phyloP scores from a whole-genome alignment of 345 rosid species.

The Garcia nutans region DNA sequence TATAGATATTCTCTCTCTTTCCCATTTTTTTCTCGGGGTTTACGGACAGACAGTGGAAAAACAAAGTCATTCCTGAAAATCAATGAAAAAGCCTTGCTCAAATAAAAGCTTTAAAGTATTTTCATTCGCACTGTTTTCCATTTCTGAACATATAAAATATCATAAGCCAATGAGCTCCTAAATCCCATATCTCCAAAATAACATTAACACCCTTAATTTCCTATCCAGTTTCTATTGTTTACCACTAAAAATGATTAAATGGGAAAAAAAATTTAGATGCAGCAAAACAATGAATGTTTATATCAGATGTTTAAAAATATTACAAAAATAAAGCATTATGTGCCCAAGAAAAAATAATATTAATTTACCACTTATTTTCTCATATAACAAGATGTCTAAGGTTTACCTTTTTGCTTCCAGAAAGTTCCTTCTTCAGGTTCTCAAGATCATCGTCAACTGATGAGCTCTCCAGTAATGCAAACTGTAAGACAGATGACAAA shows the following conservation, averaged over 20 bases:
- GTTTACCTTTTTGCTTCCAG: slow-evolving; percentile 58
- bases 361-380: neutral
- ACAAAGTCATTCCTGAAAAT: neutral
- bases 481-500: slow-evolving; percentile 37
- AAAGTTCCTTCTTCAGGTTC: slow-evolving; percentile 57
- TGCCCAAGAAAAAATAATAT: neutral
- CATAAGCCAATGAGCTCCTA: no score
- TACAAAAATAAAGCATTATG: neutral
- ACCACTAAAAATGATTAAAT: neutral
- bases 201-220: neutral
- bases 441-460: slow-evolving; percentile 77
- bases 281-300: neutral
- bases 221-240: neutral
- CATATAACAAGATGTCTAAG: slow-evolving; percentile 1
- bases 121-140: neutral
- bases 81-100: neutral
- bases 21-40: neutral
- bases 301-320: neutral
- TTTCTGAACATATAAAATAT: neutral
- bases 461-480: slow-evolving; percentile 64
- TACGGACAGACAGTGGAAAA: neutral
- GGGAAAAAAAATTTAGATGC: neutral
- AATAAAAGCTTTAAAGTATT: neutral
- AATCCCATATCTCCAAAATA: neutral
- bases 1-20: no score